A percentile compares a stretch with the other conserved stretches of the same genome.
These are phyloP conservation scores for Nannochloropsis oceanica DNA, from an alignment of 108 stramenopile species.

Conservation along the genomic window DNA sequence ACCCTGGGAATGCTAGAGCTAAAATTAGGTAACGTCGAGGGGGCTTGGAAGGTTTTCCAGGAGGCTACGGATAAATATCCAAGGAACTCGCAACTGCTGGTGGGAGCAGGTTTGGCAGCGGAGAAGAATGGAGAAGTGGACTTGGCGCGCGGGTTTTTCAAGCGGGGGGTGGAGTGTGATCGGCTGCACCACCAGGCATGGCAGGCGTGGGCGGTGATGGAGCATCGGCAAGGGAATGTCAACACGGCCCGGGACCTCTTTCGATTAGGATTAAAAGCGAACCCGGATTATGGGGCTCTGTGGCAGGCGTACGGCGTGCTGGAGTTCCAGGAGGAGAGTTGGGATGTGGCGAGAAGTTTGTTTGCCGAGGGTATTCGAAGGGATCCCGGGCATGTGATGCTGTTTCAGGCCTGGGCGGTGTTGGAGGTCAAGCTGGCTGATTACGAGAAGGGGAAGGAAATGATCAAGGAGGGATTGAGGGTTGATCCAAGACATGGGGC, in stretches of 20 bases:
- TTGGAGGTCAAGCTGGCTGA: conserved; percentile 14
- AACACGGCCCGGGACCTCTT: conserved; percentile 8
- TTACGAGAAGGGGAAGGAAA: background rate
- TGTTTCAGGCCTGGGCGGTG: conserved; percentile 19
- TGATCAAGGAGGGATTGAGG: conserved; percentile 10
- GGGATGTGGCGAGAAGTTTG: conserved; percentile 7
- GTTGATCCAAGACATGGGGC: conserved; percentile 20
- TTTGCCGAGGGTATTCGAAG: conserved; percentile 12
- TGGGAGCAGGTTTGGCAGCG: background rate
- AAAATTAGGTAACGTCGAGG: background rate
- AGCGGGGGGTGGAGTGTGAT: background rate
- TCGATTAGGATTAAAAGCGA: conserved; percentile 9
- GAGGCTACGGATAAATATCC: background rate
- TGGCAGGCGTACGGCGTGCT: conserved; percentile 31
- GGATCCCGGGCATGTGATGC: conserved; percentile 20
- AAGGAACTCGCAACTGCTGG: background rate
- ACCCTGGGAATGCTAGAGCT: conserved; percentile 23
- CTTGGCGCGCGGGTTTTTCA: background rate
- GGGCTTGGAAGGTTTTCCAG: background rate
- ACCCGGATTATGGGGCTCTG: conserved; percentile 14
- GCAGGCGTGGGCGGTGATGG: conserved; percentile 31
- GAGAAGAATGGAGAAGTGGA: background rate
- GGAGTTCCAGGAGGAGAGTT: conserved; percentile 1
- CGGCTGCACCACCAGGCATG: conserved; percentile 4
- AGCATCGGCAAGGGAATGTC: conserved; percentile 9